Evolutionary conservation across 2,329 filamentous ascomycete species (phyloP).

Genomic region (Ophiostoma tasmaniense): DNA sequence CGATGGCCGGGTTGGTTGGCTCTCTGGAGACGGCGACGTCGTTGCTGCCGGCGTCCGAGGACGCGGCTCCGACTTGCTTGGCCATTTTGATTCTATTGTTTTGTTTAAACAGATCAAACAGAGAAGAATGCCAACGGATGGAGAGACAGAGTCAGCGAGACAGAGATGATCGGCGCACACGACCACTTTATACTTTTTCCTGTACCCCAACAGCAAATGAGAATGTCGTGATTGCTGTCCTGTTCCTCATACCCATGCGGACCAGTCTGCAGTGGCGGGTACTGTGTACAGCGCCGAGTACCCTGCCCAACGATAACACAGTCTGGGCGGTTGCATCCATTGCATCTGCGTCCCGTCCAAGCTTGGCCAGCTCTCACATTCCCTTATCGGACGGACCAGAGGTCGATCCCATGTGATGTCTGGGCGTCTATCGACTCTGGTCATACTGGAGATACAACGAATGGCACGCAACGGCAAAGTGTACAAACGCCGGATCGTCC

Average conservation of each 20-base stretch:
- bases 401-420: not conserved
- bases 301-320: not conserved
- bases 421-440: not conserved
- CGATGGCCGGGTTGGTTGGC: not conserved
- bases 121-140: not conserved
- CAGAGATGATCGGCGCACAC: not conserved
- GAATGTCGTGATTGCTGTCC: conserved; percentile 1
- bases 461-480: not conserved
- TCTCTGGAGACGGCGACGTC: not conserved
- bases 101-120: not conserved
- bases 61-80: not conserved
- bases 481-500: not conserved
- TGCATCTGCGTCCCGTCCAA: not conserved
- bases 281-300: not conserved
- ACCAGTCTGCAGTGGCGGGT: not conserved
- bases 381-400: not conserved
- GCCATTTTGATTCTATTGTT: not conserved
- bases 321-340: not conserved
- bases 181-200: not conserved
- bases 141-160: not conserved
- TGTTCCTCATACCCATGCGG: not conserved
- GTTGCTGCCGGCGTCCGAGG: conserved; percentile 2
- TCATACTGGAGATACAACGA: not conserved
- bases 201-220: not conserved
- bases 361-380: not conserved